Evolutionary conservation across 2,329 filamentous ascomycete species (phyloP).

Genomic region (Fusarium sp.): DNA sequence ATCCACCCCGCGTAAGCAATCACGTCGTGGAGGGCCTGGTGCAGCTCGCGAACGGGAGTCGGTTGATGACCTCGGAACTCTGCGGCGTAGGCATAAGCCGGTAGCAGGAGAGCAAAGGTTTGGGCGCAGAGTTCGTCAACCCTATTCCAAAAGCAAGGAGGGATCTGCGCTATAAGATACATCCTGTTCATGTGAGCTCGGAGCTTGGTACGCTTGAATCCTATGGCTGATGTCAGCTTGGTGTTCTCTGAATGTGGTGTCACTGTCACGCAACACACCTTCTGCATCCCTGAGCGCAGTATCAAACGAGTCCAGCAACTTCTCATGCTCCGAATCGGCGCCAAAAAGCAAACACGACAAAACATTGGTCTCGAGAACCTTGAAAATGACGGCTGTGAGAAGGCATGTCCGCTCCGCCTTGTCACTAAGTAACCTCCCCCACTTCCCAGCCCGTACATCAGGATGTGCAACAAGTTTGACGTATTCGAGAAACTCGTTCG

Average conservation of each 20-base stretch:
- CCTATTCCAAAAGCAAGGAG: conserved; percentile 48
- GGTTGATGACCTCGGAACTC: conserved; percentile 17
- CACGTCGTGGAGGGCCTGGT: conserved; percentile 46
- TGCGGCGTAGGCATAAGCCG: conserved; percentile 36
- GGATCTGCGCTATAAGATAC: conserved; percentile 42
- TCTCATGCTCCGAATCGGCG: conserved; percentile 40
- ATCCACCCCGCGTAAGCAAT: conserved; percentile 49
- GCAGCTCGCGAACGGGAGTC: conserved; percentile 18
- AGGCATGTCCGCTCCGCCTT: conserved; percentile 40
- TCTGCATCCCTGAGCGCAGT: conserved; percentile 40
- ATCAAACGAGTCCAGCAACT: conserved; percentile 40
- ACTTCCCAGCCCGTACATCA: conserved; percentile 38
- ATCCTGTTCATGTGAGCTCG: conserved; percentile 41
- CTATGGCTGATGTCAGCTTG: conserved; percentile 33
- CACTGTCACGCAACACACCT: conserved; percentile 36
- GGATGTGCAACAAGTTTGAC: conserved; percentile 45
- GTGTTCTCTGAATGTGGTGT: background rate
- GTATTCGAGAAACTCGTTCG: conserved; percentile 41
- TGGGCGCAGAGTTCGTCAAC: conserved; percentile 45
- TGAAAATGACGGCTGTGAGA: conserved; percentile 47
- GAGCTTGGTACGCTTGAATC: conserved; percentile 45
- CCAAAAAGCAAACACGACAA: conserved; percentile 50
- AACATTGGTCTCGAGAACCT: conserved; percentile 41
- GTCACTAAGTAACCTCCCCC: conserved; percentile 45
- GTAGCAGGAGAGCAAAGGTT: conserved; percentile 41